These are phyloP conservation scores for Myriangium duriaei DNA, from an alignment of 2,329 filamentous ascomycete genomes.

Conservation along the genomic window DNA sequence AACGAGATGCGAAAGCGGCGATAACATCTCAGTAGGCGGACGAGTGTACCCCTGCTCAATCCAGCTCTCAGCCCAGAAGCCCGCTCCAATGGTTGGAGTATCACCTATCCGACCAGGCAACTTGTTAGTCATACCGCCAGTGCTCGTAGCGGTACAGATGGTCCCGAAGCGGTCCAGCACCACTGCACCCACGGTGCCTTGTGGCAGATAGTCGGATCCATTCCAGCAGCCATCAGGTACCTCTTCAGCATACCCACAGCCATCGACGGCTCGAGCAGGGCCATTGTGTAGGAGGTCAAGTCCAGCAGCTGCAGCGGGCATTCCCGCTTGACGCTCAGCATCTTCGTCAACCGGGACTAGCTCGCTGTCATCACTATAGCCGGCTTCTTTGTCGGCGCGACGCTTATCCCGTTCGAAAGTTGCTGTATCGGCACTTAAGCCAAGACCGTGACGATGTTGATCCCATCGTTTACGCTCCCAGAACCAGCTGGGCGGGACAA, in stretches of 20 bases:
- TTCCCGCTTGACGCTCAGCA: neutral
- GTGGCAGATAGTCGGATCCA: conserved; percentile 55
- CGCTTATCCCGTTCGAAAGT: conserved; percentile 31
- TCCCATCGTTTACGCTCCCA: conserved; percentile 70
- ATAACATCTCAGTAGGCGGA: no score
- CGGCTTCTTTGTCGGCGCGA: conserved; percentile 21
- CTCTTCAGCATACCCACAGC: conserved; percentile 4
- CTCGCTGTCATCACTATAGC: conserved; percentile 1
- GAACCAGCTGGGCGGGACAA: conserved; percentile 60
- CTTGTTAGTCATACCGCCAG: conserved; percentile 80
- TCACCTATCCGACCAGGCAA: conserved; percentile 74
- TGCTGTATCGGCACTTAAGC: conserved; percentile 25
- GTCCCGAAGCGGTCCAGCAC: conserved; percentile 66
- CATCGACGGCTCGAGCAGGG: conserved; percentile 1
- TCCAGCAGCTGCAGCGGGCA: neutral
- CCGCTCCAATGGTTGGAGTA: conserved; percentile 70
- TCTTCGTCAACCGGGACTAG: neutral
- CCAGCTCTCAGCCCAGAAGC: conserved; percentile 88
- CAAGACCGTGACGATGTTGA: conserved; percentile 54
- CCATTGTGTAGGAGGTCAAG: neutral
- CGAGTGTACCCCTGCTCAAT: no score
- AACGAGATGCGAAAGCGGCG: no score
- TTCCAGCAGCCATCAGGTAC: conserved; percentile 39
- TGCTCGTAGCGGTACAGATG: conserved; percentile 53
- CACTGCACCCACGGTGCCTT: conserved; percentile 76